Conservation (phyloP, 495 filamentous ascomycete species). For the Filosporella fistucella region DNA sequence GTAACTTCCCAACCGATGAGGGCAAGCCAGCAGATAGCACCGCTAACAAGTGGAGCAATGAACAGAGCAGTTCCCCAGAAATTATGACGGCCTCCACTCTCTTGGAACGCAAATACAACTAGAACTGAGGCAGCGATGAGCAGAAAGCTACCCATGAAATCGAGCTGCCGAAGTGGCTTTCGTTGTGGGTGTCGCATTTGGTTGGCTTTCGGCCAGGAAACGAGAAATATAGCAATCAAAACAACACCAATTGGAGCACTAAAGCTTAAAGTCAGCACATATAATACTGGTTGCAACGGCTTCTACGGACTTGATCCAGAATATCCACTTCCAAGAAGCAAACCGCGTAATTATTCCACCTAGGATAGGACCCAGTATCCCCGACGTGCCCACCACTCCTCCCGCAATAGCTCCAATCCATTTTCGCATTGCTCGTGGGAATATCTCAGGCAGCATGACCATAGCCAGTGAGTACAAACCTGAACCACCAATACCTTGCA, state of each 20-base stretch:
- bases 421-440: conserved; percentile 31
- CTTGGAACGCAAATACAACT: conserved; percentile 53
- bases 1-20: conserved; percentile 42
- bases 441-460: conserved; percentile 46
- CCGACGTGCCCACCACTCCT: conserved; percentile 29
- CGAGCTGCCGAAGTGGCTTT: conserved; percentile 36
- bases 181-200: conserved; percentile 4
- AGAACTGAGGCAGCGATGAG: conserved; percentile 50
- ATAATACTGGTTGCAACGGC: conserved; percentile 23
- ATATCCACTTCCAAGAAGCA: conserved; percentile 47
- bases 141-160: conserved; percentile 52
- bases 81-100: conserved; percentile 43
- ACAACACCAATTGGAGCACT: conserved; percentile 15
- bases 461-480: conserved; percentile 46
- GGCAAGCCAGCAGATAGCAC: conserved; percentile 39
- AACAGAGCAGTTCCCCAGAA: conserved; percentile 41
- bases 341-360: conserved; percentile 38
- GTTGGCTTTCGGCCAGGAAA: conserved; percentile 17
- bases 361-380: conserved; percentile 39
- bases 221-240: conserved; percentile 11
- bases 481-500: conserved; percentile 40
- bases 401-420: conserved; percentile 33
- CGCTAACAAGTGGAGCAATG: conserved; percentile 35
- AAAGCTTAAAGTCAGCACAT: conserved; percentile 10
- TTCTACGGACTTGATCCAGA: conserved; percentile 42